These are phyloP conservation scores for Danielia reshetovae DNA, from an alignment of 805 yeast species.

Conservation along the genomic window DNA sequence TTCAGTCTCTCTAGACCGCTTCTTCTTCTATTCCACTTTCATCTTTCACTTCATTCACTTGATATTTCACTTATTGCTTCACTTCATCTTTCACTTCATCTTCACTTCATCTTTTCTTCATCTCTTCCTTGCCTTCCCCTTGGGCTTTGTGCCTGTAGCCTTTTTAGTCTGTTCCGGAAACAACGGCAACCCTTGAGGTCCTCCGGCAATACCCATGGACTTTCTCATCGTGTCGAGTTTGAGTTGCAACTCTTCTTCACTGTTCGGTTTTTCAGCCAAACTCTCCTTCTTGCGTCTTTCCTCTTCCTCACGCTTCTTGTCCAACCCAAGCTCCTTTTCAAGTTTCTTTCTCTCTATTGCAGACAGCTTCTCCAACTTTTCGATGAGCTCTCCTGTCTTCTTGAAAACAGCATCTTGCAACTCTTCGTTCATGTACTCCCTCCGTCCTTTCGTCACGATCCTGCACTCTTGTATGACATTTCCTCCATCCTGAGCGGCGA, in stretches of 20 bases:
- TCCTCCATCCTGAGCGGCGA: slow-evolving; percentile 60
- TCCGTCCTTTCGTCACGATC: slow-evolving; percentile 48
- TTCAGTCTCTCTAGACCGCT: no score
- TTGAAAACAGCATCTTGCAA: slow-evolving; percentile 60
- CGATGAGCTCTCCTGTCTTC: slow-evolving; percentile 56
- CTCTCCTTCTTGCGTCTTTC: slow-evolving; percentile 21
- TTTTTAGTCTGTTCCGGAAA: slow-evolving; percentile 19
- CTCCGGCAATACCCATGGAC: slow-evolving; percentile 19
- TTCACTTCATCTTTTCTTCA: neutral
- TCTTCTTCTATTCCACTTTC: no score
- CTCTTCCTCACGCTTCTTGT: slow-evolving; percentile 16
- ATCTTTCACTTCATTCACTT: no score
- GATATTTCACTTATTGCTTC: no score
- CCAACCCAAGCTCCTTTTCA: slow-evolving; percentile 19
- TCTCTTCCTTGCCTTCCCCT: neutral
- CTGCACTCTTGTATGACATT: slow-evolving; percentile 71
- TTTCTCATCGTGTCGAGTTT: slow-evolving; percentile 28
- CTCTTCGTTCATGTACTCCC: slow-evolving; percentile 59
- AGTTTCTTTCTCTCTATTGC: slow-evolving; percentile 60
- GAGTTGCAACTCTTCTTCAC: slow-evolving; percentile 32
- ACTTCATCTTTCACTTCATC: neutral
- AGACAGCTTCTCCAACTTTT: slow-evolving; percentile 60
- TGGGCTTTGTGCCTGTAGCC: neutral
- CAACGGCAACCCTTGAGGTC: slow-evolving; percentile 18
- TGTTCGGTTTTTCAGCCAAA: slow-evolving; percentile 30